A percentile compares a stretch with the other conserved stretches of the same genome.
Evolutionary conservation across 164 flowering plant species (phyloP).

Genomic region (Buxus sempervirens): DNA sequence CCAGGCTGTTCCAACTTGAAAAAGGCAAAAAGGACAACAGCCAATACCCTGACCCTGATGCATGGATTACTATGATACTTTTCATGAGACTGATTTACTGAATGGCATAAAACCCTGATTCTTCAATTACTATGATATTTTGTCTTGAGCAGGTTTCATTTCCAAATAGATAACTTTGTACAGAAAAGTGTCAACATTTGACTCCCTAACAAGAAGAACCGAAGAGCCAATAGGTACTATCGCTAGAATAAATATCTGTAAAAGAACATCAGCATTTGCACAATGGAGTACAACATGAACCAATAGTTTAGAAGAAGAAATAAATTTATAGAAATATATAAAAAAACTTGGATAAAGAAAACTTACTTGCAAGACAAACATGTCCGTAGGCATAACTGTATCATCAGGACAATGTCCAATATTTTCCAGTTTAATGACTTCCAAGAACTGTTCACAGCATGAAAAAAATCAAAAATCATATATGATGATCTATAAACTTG

Average conservation of each 20-base stretch:
- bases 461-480: background rate
- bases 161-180: no score
- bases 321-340: no score
- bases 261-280: background rate
- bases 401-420: constrained; percentile 68
- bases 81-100: no score
- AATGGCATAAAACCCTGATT: no score
- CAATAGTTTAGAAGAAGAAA: background rate
- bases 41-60: no score
- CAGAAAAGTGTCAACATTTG: no score
- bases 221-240: no score
- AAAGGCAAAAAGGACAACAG: no score
- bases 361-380: constrained; percentile 83
- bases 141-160: no score
- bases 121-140: no score
- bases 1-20: background rate
- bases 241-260: background rate
- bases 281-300: background rate
- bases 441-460: constrained; percentile 58
- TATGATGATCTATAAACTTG: background rate
- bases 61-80: no score
- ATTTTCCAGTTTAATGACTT: constrained; percentile 85
- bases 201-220: no score
- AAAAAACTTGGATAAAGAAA: background rate
- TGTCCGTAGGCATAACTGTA: constrained; percentile 63